These are phyloP conservation scores for Pelargonium myrrhifolium DNA, from an alignment of 441 rosid species.

Conservation along the genomic window DNA sequence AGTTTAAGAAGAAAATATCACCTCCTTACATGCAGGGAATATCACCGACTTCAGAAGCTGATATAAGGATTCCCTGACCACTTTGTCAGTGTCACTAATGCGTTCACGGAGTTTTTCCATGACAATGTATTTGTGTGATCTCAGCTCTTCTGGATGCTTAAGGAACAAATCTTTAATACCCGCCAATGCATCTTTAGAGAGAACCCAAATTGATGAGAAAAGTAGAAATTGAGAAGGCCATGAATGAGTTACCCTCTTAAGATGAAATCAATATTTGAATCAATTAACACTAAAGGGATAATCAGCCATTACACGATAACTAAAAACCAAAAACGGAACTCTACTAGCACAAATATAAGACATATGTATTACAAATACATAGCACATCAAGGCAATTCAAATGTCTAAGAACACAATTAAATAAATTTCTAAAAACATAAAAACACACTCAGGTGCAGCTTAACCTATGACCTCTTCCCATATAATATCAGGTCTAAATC, in stretches of 20 bases:
- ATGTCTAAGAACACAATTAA: background rate
- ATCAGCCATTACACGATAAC: background rate
- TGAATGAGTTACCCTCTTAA: background rate
- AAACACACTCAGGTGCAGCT: background rate
- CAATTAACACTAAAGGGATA: background rate
- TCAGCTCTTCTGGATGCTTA: slow-evolving; percentile 61
- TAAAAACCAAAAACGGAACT: background rate
- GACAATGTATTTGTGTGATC: slow-evolving; percentile 43
- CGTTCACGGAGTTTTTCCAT: slow-evolving; percentile 63
- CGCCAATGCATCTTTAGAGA: slow-evolving; percentile 55
- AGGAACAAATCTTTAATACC: slow-evolving; percentile 64
- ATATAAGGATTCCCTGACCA: slow-evolving; percentile 56
- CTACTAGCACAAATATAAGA: background rate
- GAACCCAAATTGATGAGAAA: slow-evolving; percentile 14
- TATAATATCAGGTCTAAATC: background rate
- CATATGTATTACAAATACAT: background rate
- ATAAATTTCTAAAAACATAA: background rate
- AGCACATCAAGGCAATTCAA: background rate
- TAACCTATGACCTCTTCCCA: background rate
- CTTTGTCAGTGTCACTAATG: slow-evolving; percentile 53
- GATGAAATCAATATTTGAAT: background rate
- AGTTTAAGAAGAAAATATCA: slow-evolving; percentile 22
- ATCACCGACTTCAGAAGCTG: slow-evolving; percentile 49
- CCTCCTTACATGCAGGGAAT: slow-evolving; percentile 76
- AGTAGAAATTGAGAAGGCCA: background rate